Base-by-base conservation (phyloP, 805 yeast species). In the Candida xiaguanensis region DNA sequence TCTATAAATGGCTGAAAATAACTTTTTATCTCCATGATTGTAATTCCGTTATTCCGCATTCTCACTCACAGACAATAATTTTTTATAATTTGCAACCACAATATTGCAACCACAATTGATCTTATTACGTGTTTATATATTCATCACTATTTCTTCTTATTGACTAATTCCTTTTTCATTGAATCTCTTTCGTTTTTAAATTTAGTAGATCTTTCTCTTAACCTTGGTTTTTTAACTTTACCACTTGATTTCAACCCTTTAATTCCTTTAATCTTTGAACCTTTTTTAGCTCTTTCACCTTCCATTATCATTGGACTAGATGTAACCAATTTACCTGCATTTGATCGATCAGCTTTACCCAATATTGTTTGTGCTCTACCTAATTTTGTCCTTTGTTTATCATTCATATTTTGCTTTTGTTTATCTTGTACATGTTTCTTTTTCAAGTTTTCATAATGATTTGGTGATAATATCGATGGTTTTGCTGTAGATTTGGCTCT, bases 311-410 rank as follows among this genome's bases (percentile, higher is more conserved):
- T 65, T 8, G 6, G n/a, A 5, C 20, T 22, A 8, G 13, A 24
- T 14, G 12, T 29, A 11, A 20, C 32, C 1, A 30, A 17, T 36
- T 47, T 49, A 36, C 91, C 91, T 7, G 80, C 75, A 16, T 82
- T 72, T 25, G 83, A 74, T 51, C 84, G 77, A 56, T 86, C 96
- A 38, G 89, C 85, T 56, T 81, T 86, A 37, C 91, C 91, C 32
- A 89, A 69, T 3, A 84, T 70, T 40, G 77, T 72, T 52, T 74
- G 75, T 15, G 93, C 95, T 59, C 96, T 77, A 26, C 96, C 96
- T 27, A 86, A 60, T 51, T 76, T 77, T 12, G 95, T 83, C 61
- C 73, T 84, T 59, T 85, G 93, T 30, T 74, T 73, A 30, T 82
- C 87, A 18, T 75, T 73, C 38, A 85, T 63, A 9, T 41, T 20